Percentiles rank a stretch among this genome's conserved stretches.
These are phyloP conservation scores for Pharnaceum exiguum DNA, from an alignment of 148 eudicot genomes.

Conservation along the genomic window DNA sequence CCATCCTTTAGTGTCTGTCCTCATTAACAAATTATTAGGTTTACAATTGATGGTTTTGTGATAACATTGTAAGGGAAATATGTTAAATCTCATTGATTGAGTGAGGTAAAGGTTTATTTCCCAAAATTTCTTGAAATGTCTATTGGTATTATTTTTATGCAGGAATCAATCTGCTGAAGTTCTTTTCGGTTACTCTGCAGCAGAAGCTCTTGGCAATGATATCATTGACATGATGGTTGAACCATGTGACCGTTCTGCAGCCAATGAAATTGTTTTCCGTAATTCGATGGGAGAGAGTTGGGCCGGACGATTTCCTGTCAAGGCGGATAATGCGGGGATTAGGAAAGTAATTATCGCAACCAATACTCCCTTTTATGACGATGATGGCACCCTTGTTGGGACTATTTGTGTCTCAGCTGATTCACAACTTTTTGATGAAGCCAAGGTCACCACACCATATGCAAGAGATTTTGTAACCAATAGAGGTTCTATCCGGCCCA, in stretches of 20 bases:
- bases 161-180: slow-evolving; percentile 85
- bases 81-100: too few relatives aligned
- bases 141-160: slow-evolving; percentile 28
- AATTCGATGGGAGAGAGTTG: slow-evolving; percentile 64
- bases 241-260: slow-evolving; percentile 38
- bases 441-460: slow-evolving; percentile 20
- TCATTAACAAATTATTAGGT: too few relatives aligned
- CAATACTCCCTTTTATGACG: slow-evolving; percentile 81
- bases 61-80: not conserved
- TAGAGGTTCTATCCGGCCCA: slow-evolving; percentile 33
- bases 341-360: slow-evolving; percentile 49
- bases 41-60: too few relatives aligned
- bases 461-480: slow-evolving; percentile 29
- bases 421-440: slow-evolving; percentile 46
- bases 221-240: slow-evolving; percentile 47
- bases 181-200: slow-evolving; percentile 74
- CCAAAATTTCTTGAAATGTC: slow-evolving; percentile 8
- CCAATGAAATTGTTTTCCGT: slow-evolving; percentile 42
- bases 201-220: slow-evolving; percentile 71
- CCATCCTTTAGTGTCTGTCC: too few relatives aligned
- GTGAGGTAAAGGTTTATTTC: not conserved
- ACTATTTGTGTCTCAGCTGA: slow-evolving; percentile 67
- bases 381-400: slow-evolving; percentile 67
- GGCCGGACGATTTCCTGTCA: slow-evolving; percentile 86
- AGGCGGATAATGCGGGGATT: slow-evolving; percentile 49